Percentiles rank a stretch among this genome's conserved stretches.
Conservation (phyloP, 768 basidiomycete species). For the Tylopilus rubrobrunneus region DNA sequence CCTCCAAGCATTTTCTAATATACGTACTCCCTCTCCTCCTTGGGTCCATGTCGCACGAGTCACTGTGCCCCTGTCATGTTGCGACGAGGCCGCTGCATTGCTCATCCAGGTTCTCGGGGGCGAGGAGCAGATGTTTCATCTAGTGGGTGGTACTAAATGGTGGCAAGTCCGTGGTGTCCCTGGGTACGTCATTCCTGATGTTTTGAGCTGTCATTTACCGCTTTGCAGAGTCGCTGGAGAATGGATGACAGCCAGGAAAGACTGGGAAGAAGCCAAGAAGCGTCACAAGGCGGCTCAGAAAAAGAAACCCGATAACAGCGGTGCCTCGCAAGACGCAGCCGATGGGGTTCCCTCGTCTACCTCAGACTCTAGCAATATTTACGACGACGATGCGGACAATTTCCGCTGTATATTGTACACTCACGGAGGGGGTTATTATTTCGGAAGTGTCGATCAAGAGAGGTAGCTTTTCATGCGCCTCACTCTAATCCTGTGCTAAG, state of each 20-base stretch:
- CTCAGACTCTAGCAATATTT: slow-evolving; percentile 34
- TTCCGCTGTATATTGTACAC: slow-evolving; percentile 81
- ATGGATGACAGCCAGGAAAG: slow-evolving; percentile 85
- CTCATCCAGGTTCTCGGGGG: slow-evolving; percentile 82
- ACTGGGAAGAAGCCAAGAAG: slow-evolving; percentile 68
- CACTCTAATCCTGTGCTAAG: slow-evolving; percentile 8
- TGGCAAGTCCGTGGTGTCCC: slow-evolving; percentile 90
- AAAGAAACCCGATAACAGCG: slow-evolving; percentile 17
- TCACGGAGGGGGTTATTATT: slow-evolving; percentile 86
- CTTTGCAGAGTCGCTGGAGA: slow-evolving; percentile 68
- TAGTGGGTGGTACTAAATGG: slow-evolving; percentile 93
- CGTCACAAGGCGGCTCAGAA: slow-evolving; percentile 47
- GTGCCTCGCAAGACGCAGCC: slow-evolving; percentile 15
- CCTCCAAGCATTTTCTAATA: slow-evolving; percentile 73
- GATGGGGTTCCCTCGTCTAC: slow-evolving; percentile 15
- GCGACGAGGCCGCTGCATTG: slow-evolving; percentile 67
- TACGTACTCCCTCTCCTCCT: slow-evolving; percentile 79
- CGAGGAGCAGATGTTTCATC: slow-evolving; percentile 60
- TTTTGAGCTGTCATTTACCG: slow-evolving; percentile 13
- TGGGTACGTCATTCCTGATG: slow-evolving; percentile 48
- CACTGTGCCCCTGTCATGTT: slow-evolving; percentile 68
- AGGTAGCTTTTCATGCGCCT: slow-evolving; percentile 35
- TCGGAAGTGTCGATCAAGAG: slow-evolving; percentile 77
- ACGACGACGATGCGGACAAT: slow-evolving; percentile 73
- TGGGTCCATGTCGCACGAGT: slow-evolving; percentile 74